phyloP scores from a whole-genome alignment of 2,329 filamentous ascomycete species.

The Colletotrichum filicis region DNA sequence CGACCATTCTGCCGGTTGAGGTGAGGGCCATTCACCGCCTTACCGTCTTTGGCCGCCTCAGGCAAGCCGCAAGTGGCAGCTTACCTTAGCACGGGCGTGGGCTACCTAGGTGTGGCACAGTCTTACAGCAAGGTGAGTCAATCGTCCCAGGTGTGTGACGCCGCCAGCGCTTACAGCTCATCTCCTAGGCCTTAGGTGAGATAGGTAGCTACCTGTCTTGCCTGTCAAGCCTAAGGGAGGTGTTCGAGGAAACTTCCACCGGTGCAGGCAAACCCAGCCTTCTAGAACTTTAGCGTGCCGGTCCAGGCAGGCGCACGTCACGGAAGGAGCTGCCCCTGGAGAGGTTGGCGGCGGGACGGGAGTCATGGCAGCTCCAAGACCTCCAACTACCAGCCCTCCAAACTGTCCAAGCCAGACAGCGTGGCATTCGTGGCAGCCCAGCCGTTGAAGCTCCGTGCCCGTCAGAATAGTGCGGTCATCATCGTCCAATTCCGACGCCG shows the following conservation, averaged over 20 bases:
- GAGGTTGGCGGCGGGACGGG: not conserved
- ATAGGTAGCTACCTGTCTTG: not conserved
- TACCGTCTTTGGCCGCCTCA: conserved; percentile 11
- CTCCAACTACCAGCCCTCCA: not conserved
- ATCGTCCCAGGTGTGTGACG: not conserved
- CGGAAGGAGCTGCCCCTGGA: conserved; percentile 1
- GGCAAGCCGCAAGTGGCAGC: conserved; percentile 4
- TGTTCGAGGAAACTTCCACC: not conserved
- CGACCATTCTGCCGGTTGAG: conserved; percentile 33
- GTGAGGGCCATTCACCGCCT: conserved; percentile 24
- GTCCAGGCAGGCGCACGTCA: conserved; percentile 3
- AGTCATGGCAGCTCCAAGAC: not conserved
- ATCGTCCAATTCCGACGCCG: not conserved
- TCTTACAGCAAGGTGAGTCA: not conserved
- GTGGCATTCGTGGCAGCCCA: no score
- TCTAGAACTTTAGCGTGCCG: conserved; percentile 6
- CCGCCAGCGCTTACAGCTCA: not conserved
- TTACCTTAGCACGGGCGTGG: not conserved
- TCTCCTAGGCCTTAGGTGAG: not conserved
- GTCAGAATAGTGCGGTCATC: not conserved
- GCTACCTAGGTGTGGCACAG: not conserved
- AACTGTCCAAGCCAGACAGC: no score
- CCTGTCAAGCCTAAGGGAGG: not conserved
- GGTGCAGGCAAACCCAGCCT: not conserved
- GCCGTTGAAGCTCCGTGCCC: conserved; percentile 9